Evolutionary conservation across 345 rosid species (phyloP).

Genomic region (Populus ilicifolia): DNA sequence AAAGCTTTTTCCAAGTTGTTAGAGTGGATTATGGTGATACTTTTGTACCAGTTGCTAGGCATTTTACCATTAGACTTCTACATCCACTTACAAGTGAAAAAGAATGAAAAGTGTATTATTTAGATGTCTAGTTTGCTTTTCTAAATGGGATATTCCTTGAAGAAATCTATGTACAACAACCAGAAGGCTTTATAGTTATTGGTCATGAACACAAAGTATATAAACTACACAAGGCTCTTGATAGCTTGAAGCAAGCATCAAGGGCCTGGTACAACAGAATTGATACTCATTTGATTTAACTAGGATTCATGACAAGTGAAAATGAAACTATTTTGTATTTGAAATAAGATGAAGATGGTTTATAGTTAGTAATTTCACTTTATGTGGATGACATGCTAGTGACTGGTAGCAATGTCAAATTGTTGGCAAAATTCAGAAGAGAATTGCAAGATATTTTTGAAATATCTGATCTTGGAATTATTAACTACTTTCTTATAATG

Average conservation of each 20-base stretch:
- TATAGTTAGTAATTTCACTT: too few relatives aligned
- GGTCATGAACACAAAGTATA: background rate
- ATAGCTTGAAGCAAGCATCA: too few relatives aligned
- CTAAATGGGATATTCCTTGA: background rate
- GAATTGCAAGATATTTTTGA: background rate
- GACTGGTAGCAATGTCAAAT: background rate
- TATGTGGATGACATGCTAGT: background rate
- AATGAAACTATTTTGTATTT: too few relatives aligned
- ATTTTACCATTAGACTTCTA: too few relatives aligned
- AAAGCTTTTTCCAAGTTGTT: too few relatives aligned
- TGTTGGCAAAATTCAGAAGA: background rate
- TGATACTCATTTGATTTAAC: too few relatives aligned
- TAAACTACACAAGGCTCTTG: too few relatives aligned
- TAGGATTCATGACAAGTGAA: too few relatives aligned
- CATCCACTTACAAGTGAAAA: background rate
- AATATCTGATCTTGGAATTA: too few relatives aligned
- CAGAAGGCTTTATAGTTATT: background rate
- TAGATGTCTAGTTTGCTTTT: background rate
- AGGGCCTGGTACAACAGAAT: too few relatives aligned
- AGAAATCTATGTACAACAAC: background rate
- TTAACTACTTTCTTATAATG: background rate
- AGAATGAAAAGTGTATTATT: background rate
- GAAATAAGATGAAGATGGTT: too few relatives aligned
- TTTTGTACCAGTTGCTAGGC: background rate
- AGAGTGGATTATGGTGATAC: too few relatives aligned